Evolutionary conservation across 1,284 basidiomycete species (phyloP).

Genomic region (Tylopilus sp.): DNA sequence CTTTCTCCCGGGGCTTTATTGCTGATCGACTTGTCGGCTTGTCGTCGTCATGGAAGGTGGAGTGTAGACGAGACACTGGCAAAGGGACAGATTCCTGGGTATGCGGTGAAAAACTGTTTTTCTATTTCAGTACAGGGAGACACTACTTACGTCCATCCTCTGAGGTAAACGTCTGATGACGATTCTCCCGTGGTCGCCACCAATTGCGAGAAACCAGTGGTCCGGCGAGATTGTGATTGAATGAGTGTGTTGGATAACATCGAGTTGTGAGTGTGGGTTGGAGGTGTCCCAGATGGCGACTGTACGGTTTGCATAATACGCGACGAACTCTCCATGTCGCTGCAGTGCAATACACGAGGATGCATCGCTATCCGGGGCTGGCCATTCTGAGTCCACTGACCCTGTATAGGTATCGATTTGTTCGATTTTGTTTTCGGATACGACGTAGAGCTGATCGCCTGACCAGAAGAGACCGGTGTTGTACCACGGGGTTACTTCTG

Average conservation of each 20-base stretch:
- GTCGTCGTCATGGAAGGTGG: too few relatives aligned
- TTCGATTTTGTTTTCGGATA: background rate
- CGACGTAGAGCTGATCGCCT: background rate
- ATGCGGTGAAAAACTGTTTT: background rate
- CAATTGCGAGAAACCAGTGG: background rate
- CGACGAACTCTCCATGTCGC: background rate
- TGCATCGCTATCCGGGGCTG: background rate
- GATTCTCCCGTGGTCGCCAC: background rate
- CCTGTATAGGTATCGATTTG: background rate
- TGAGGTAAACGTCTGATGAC: background rate
- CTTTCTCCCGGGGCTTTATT: too few relatives aligned
- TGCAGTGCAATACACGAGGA: background rate
- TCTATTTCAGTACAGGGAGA: background rate
- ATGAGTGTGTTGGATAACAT: background rate
- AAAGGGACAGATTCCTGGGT: background rate
- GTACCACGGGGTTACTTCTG: background rate
- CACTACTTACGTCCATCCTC: background rate
- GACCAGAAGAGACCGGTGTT: background rate
- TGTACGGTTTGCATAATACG: background rate
- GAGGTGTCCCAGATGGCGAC: background rate
- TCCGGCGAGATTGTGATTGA: background rate
- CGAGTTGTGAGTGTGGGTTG: background rate
- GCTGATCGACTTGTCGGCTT: too few relatives aligned
- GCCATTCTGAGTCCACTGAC: background rate
- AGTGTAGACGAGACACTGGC: background rate